A percentile compares a stretch with the other conserved stretches of the same genome.
Evolutionary conservation across 805 yeast species (phyloP).

Genomic region (Cyberlindnera bimundalis): DNA sequence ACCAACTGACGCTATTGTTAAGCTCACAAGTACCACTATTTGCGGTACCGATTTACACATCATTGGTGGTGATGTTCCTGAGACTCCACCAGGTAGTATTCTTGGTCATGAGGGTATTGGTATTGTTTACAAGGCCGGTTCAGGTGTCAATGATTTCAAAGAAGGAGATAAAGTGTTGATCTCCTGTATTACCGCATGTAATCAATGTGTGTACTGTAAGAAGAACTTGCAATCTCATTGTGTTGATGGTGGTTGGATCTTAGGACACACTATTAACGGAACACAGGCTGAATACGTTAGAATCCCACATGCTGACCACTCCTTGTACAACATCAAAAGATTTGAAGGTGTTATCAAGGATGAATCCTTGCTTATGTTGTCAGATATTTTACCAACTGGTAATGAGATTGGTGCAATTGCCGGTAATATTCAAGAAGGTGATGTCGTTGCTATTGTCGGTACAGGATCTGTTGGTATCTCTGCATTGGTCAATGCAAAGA

Average conservation of each 20-base stretch:
- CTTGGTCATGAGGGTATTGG: constrained; percentile 68
- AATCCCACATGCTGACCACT: constrained; percentile 46
- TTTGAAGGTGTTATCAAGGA: constrained; percentile 38
- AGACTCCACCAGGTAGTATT: constrained; percentile 42
- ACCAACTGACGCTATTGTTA: constrained; percentile 55
- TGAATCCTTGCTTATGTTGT: constrained; percentile 54
- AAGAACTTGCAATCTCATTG: constrained; percentile 60
- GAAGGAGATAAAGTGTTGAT: constrained; percentile 58
- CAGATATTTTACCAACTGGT: constrained; percentile 66
- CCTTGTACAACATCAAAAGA: constrained; percentile 31
- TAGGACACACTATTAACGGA: constrained; percentile 61
- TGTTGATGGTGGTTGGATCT: constrained; percentile 49
- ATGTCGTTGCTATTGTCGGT: constrained; percentile 60
- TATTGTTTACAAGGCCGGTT: constrained; percentile 46
- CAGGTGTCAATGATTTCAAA: constrained; percentile 45
- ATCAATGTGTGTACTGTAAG: constrained; percentile 52
- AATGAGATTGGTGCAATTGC: constrained; percentile 62
- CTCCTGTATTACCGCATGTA: constrained; percentile 65
- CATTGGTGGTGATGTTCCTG: constrained; percentile 57
- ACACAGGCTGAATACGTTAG: constrained; percentile 63
- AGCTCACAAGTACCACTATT: constrained; percentile 54
- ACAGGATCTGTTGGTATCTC: constrained; percentile 67
- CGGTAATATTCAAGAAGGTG: constrained; percentile 51
- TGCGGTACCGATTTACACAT: constrained; percentile 67
- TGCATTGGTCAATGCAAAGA: constrained; percentile 53